Percentiles rank a stretch among this genome's conserved stretches.
phyloP scores from a whole-genome alignment of 2,329 filamentous ascomycete genomes.

The Nannizzia gypsea region DNA sequence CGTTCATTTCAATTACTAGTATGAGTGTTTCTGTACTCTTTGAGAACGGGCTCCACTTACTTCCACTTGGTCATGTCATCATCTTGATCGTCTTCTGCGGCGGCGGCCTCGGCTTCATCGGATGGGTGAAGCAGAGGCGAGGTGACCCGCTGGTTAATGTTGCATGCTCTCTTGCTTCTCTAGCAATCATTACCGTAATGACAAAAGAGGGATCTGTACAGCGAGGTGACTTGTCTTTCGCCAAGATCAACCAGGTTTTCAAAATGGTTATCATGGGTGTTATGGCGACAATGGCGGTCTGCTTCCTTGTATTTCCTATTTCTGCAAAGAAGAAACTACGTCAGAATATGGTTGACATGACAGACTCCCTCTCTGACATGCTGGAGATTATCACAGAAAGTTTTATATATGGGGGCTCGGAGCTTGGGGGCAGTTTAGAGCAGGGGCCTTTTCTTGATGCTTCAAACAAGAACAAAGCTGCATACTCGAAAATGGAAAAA shows the following conservation, averaged over 20 bases:
- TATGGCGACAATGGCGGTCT: conserved; percentile 57
- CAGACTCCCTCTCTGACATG: conserved; percentile 67
- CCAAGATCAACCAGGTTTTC: conserved; percentile 69
- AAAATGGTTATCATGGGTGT: conserved; percentile 78
- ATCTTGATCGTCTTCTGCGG: conserved; percentile 77
- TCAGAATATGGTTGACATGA: conserved; percentile 60
- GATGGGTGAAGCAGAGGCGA: conserved; percentile 72
- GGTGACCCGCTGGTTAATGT: conserved; percentile 73
- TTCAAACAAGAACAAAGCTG: conserved; percentile 51
- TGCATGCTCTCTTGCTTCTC: conserved; percentile 70
- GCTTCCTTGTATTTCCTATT: conserved; percentile 63
- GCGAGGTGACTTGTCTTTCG: conserved; percentile 64
- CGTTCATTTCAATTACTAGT: conserved; percentile 63
- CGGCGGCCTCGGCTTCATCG: conserved; percentile 73
- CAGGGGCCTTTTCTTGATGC: conserved; percentile 53
- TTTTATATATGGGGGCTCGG: conserved; percentile 56
- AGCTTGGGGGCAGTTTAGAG: conserved; percentile 60
- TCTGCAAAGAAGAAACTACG: conserved; percentile 65
- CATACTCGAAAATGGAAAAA: conserved; percentile 59
- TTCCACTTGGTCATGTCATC: conserved; percentile 62
- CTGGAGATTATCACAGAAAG: conserved; percentile 68
- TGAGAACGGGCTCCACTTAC: conserved; percentile 52
- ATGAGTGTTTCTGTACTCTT: conserved; percentile 83
- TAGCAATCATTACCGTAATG: conserved; percentile 78
- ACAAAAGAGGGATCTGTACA: conserved; percentile 88